Conservation (phyloP, 768 basidiomycete genomes). For the Russula sp. region DNA sequence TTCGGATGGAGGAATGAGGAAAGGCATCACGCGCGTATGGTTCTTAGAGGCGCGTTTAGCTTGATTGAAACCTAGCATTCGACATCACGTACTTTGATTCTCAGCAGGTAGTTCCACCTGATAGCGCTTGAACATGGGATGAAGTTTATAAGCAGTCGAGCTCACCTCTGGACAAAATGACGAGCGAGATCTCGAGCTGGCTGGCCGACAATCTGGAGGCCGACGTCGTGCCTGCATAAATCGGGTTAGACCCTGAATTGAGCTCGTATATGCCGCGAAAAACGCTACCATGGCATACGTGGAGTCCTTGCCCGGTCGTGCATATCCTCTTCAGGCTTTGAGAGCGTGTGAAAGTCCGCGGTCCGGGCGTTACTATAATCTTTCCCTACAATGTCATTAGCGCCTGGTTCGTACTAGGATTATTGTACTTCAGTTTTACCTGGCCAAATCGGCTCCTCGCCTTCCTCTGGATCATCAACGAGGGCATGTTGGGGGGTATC, state of each 20-base stretch:
- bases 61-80: slow-evolving; percentile 1
- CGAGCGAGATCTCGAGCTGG: slow-evolving; percentile 92
- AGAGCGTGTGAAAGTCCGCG: slow-evolving; percentile 77
- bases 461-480: slow-evolving; percentile 75
- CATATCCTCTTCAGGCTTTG: slow-evolving; percentile 93
- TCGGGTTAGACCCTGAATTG: not conserved
- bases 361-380: slow-evolving; percentile 93
- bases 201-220: slow-evolving; percentile 92
- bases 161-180: slow-evolving; percentile 89
- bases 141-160: slow-evolving; percentile 2
- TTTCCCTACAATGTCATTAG: slow-evolving; percentile 59
- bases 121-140: slow-evolving; percentile 5
- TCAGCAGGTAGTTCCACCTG: slow-evolving; percentile 92
- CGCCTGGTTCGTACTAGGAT: not conserved
- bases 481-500: slow-evolving; percentile 94
- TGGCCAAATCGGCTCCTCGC: slow-evolving; percentile 76
- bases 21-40: slow-evolving; percentile 89
- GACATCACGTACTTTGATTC: slow-evolving; percentile 72
- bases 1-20: slow-evolving; percentile 90
- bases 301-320: slow-evolving; percentile 87
- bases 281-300: slow-evolving; percentile 86
- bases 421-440: slow-evolving; percentile 45
- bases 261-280: slow-evolving; percentile 31
- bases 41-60: slow-evolving; percentile 51
- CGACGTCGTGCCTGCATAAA: slow-evolving; percentile 85